These are phyloP conservation scores for Candida nonsorbophila DNA, from an alignment of 805 yeast species.

Conservation along the genomic window DNA sequence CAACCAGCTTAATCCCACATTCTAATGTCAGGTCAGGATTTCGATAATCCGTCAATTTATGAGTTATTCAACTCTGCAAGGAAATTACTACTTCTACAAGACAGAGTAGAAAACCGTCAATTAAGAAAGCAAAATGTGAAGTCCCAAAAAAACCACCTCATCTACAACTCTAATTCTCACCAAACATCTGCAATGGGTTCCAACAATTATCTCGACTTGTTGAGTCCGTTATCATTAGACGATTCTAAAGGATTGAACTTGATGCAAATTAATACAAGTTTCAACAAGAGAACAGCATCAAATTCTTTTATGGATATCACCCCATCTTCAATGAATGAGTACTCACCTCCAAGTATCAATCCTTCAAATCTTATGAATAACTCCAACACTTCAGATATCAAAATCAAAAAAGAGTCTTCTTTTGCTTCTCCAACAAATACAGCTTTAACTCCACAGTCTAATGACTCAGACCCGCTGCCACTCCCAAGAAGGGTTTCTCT, in stretches of 20 bases:
- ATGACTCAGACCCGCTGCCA: not conserved
- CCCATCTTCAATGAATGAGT: constrained; percentile 26
- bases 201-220: constrained; percentile 20
- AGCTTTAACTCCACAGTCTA: constrained; percentile 1
- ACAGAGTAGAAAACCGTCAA: constrained; percentile 35
- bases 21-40: constrained; percentile 4
- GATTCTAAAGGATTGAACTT: too few relatives aligned
- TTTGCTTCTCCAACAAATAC: constrained; percentile 12
- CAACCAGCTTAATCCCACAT: not conserved
- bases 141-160: constrained; percentile 15
- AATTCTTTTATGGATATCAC: constrained; percentile 17
- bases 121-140: constrained; percentile 24
- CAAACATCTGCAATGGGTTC: not conserved
- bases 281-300: constrained; percentile 3
- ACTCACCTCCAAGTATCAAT: constrained; percentile 11
- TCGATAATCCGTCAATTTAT: constrained; percentile 28
- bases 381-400: constrained; percentile 1
- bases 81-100: constrained; percentile 31
- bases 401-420: constrained; percentile 15
- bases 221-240: constrained; percentile 36
- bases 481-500: too few relatives aligned
- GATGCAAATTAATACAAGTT: too few relatives aligned
- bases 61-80: constrained; percentile 40
- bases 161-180: constrained; percentile 1
- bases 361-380: constrained; percentile 1